These are phyloP conservation scores for Sphagnurus paluster DNA, from an alignment of 1,284 basidiomycete species.

Conservation along the genomic window DNA sequence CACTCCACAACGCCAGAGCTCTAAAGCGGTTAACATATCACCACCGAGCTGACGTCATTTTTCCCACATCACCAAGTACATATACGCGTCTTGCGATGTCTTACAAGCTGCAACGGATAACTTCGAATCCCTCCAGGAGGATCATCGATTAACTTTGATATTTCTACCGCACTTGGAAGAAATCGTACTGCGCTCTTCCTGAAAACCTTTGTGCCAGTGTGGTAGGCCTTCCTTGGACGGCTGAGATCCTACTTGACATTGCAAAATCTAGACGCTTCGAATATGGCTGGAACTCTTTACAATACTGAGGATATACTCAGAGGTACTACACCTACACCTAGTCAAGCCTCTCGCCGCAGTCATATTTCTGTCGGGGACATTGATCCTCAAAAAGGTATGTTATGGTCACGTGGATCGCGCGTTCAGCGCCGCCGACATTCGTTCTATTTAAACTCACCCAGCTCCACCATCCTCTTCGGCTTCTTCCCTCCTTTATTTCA, in stretches of 20 bases:
- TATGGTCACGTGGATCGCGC: conserved; percentile 8
- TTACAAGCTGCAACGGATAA: conserved; percentile 6
- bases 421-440: neutral
- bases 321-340: conserved; percentile 6
- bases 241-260: neutral
- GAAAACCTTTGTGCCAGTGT: neutral
- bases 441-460: neutral
- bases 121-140: conserved; percentile 1
- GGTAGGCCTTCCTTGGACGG: neutral
- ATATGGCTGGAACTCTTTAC: conserved; percentile 9
- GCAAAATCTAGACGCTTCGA: neutral
- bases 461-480: neutral
- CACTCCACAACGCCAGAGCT: too few species aligned
- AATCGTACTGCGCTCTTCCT: too few species aligned
- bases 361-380: neutral
- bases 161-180: too few species aligned
- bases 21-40: neutral
- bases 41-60: conserved; percentile 16
- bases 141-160: too few species aligned
- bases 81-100: conserved; percentile 13
- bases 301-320: conserved; percentile 3
- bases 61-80: conserved; percentile 8
- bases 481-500: conserved; percentile 9
- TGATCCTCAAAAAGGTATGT: conserved; percentile 15
- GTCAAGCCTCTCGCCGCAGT: neutral